A percentile compares a stretch with the other conserved stretches of the same genome.
phyloP scores from a whole-genome alignment of 768 basidiomycete species.

The Cyclocybe aegerita region DNA sequence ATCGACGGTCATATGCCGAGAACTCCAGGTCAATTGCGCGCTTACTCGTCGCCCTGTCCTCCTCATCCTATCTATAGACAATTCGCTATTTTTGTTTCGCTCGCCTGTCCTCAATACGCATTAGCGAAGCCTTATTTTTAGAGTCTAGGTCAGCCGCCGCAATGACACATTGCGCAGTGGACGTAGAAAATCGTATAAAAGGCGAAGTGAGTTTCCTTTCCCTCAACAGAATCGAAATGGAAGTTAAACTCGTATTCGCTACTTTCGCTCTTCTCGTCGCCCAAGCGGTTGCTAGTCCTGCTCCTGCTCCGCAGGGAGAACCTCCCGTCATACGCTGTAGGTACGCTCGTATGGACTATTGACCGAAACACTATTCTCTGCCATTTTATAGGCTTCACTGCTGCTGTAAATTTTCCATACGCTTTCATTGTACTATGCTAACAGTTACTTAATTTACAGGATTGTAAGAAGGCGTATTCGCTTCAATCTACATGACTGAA shows the following conservation, averaged over 20 bases:
- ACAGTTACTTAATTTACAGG: background rate
- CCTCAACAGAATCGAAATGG: conserved; percentile 11
- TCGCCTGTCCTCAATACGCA: too few species aligned
- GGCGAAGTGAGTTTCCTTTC: background rate
- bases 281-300: conserved; percentile 11
- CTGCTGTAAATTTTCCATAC: background rate
- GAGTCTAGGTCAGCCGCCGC: too few species aligned
- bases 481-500: background rate
- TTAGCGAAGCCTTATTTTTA: too few species aligned
- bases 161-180: too few species aligned
- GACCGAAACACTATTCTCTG: background rate
- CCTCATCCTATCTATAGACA: too few species aligned
- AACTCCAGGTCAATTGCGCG: too few species aligned
- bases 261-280: conserved; percentile 13
- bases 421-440: too few species aligned
- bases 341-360: background rate
- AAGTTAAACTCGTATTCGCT: conserved; percentile 16
- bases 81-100: too few species aligned
- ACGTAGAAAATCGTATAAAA: background rate
- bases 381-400: conserved; percentile 9
- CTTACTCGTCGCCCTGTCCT: too few species aligned
- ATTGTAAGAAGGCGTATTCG: background rate
- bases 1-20: too few species aligned
- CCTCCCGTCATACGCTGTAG: conserved; percentile 14
- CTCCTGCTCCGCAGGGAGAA: conserved; percentile 13